Evolutionary conservation across 2,329 filamentous ascomycete genomes (phyloP).

Genomic region (Botrytis sinoallii): DNA sequence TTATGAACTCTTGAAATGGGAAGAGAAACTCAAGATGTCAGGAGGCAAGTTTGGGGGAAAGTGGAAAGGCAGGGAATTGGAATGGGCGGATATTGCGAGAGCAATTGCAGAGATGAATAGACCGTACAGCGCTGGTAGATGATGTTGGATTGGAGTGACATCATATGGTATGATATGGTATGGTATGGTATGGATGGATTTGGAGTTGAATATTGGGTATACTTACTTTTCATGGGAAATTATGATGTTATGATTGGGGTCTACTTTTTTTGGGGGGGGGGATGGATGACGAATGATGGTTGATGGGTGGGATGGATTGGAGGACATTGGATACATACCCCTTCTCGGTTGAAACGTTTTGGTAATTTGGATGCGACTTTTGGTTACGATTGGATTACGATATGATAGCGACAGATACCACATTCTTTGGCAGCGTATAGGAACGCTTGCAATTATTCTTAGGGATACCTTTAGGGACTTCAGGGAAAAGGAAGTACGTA

Average conservation of each 20-base stretch:
- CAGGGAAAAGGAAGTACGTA: background rate
- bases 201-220: background rate
- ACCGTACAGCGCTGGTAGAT: conserved; percentile 69
- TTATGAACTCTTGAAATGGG: conserved; percentile 95
- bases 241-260: background rate
- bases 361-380: background rate
- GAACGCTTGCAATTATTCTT: background rate
- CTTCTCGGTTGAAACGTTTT: background rate
- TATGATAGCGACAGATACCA: conserved; percentile 16
- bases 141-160: background rate
- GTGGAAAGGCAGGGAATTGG: conserved; percentile 68
- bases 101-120: conserved; percentile 96
- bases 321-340: background rate
- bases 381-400: background rate
- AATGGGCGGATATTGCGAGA: conserved; percentile 84
- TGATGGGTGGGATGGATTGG: background rate
- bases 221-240: background rate
- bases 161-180: background rate
- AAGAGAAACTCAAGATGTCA: conserved; percentile 62
- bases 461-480: background rate
- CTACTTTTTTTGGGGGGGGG: background rate
- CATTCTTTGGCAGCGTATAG: conserved; percentile 6
- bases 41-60: conserved; percentile 40
- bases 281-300: background rate
- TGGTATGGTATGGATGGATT: conserved; percentile 1